These are phyloP conservation scores for Cyanidioschyzon merolae DNA, from an alignment of 23 red algal genomes.

Conservation along the genomic window DNA sequence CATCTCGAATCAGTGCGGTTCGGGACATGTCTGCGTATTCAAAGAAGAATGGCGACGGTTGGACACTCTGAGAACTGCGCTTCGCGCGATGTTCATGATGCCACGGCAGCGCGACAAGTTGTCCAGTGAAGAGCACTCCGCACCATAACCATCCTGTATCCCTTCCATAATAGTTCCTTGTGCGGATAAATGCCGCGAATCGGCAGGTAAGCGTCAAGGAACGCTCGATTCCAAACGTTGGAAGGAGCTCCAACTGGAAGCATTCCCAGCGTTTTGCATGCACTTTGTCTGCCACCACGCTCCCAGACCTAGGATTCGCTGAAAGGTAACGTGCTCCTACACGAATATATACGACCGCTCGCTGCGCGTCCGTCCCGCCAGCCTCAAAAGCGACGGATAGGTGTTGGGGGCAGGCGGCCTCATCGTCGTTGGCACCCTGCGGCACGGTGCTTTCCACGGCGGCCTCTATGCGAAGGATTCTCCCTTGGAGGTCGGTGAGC, in stretches of 20 bases:
- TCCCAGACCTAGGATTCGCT: background rate
- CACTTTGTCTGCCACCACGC: background rate
- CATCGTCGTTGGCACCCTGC: background rate
- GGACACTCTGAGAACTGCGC: background rate
- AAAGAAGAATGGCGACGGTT: background rate
- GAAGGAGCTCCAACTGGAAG: conserved; percentile 6
- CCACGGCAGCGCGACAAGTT: background rate
- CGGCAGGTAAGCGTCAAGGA: background rate
- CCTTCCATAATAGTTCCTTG: background rate
- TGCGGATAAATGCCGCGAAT: background rate
- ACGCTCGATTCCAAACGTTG: background rate
- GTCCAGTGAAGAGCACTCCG: background rate
- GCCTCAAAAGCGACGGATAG: background rate
- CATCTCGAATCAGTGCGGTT: background rate
- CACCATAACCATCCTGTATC: background rate
- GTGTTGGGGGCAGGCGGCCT: background rate
- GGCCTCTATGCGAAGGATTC: background rate
- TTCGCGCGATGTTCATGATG: background rate
- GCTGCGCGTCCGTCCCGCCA: background rate
- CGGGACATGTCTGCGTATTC: background rate
- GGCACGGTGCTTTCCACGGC: background rate
- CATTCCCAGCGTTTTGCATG: background rate
- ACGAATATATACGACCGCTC: background rate
- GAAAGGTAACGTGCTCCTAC: conserved; percentile 8
- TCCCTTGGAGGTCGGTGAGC: background rate